These are phyloP conservation scores for Chlamydomonas sphaeroides DNA, from an alignment of 139 green algal genomes.

Conservation along the genomic window DNA sequence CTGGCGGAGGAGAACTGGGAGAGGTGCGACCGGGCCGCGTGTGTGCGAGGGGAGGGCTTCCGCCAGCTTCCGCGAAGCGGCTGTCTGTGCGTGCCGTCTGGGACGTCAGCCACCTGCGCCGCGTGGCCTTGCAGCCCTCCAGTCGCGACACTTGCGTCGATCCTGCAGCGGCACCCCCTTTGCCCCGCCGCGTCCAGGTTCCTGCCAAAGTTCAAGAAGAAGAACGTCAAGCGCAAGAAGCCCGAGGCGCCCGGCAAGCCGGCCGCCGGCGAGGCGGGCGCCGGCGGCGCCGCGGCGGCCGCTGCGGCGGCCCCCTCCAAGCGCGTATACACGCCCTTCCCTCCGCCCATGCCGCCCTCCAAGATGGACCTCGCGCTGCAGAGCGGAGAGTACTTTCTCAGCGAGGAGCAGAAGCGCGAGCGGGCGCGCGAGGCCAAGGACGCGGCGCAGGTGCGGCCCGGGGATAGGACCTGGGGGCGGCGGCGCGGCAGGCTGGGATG, in stretches of 20 bases:
- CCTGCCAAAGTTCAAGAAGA: constrained; percentile 99
- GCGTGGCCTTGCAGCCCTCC: no score
- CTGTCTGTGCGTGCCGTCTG: no score
- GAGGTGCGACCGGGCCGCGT: constrained; percentile 38
- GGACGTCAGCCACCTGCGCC: no score
- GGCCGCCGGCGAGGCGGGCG: constrained; percentile 15
- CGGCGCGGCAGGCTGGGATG: no score
- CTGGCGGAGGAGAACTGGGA: constrained; percentile 95
- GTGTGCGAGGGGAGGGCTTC: no score
- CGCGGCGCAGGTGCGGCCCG: no score
- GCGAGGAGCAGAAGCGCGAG: constrained; percentile 77
- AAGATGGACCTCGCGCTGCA: constrained; percentile 94
- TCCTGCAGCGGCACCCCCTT: no score
- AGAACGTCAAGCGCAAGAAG: constrained; percentile 96
- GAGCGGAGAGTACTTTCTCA: constrained; percentile 96
- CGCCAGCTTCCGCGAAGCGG: no score
- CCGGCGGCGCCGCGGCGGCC: constrained; percentile 35
- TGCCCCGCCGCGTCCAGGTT: no score
- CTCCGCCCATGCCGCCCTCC: constrained; percentile 88
- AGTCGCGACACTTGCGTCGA: no score
- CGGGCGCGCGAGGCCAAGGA: constrained; percentile 52
- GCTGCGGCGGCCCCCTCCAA: constrained; percentile 44
- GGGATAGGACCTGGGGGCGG: no score
- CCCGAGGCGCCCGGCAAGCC: constrained; percentile 36
- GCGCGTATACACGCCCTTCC: constrained; percentile 96